phyloP scores from a whole-genome alignment of 495 filamentous ascomycete species.

The Aspergillus hancockii region DNA sequence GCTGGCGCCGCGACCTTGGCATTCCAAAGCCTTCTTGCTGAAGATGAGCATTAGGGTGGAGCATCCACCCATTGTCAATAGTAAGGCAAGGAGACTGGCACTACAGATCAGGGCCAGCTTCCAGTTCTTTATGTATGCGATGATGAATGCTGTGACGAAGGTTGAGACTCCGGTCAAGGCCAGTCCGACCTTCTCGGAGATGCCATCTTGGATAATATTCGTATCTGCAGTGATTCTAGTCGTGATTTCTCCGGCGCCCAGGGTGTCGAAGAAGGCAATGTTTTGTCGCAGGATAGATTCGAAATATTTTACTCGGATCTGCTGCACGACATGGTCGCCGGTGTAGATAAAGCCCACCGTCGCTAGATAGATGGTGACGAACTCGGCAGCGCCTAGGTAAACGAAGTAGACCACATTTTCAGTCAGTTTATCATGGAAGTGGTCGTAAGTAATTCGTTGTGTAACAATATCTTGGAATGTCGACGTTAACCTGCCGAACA shows the following conservation, averaged over 20 bases:
- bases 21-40: slow-evolving; percentile 70
- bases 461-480: slow-evolving; percentile 67
- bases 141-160: slow-evolving; percentile 85
- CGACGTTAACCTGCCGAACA: slow-evolving; percentile 76
- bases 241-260: slow-evolving; percentile 88
- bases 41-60: slow-evolving; percentile 74
- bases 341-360: slow-evolving; percentile 92
- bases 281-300: slow-evolving; percentile 84
- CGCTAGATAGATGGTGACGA: slow-evolving; percentile 73
- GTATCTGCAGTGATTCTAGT: slow-evolving; percentile 90
- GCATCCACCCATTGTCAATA: slow-evolving; percentile 68
- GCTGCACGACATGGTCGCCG: slow-evolving; percentile 81
- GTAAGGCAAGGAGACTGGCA: slow-evolving; percentile 71
- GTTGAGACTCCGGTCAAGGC: slow-evolving; percentile 72
- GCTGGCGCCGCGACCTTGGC: slow-evolving; percentile 79
- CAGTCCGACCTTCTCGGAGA: slow-evolving; percentile 84
- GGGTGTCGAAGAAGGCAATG: slow-evolving; percentile 88
- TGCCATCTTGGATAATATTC: slow-evolving; percentile 82
- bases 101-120: slow-evolving; percentile 79
- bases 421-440: slow-evolving; percentile 61
- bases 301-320: slow-evolving; percentile 82
- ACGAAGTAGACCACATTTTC: slow-evolving; percentile 82
- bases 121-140: slow-evolving; percentile 84
- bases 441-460: slow-evolving; percentile 41
- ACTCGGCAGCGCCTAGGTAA: slow-evolving; percentile 84